Evolutionary conservation across 192 early-diverging fungal species (phyloP), one percentile per base, ranked within the genome.

Genomic region (Linnemannia schmuckeri): DNA sequence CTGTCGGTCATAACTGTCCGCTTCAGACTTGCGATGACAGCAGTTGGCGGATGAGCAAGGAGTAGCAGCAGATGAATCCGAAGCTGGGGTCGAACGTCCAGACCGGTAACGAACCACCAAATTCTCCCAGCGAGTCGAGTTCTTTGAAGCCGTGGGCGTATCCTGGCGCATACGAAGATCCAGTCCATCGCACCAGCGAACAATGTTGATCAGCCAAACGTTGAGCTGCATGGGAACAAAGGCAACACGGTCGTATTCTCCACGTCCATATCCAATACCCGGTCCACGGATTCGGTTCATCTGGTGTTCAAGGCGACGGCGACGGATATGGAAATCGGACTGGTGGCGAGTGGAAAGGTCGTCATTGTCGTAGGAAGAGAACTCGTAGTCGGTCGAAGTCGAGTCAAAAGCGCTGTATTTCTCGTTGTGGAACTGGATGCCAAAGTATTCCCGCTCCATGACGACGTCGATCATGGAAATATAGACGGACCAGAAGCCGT

Each of bases 401-500:
- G 22, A 49, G 68, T 87, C 80, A 49, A 75, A 87, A 24, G 47
- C 61, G 38, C 57, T 38, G 72, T 87, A 87, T 44, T 87, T 87
- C 69, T 87, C 85, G 52, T 77, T 72, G 41, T 77, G 79, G 35
- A 49, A 74, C 75, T 87, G 27, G 76, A 87, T 71, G 17, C 85
- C 85, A 69, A 89, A 81, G 63, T 87, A 89, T 52, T 89, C 83
- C 61, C 84, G 75, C 22, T 89, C 85, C 79, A 89, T 87, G 20
- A 83, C 85, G 17, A 87, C 72, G 24, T 89, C 89, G 30, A 89
- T 74, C 75, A 87, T 83, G 46, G 77, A 76, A 72, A 92, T 93
- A 76, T 94, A 94, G 7, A 91, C 22, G 74, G 91, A 90, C 87
- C 92, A 91, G 44, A 85, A 76, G 12, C 89, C 86, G 57, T 89